Evolutionary conservation across 352 stramenopile genomes (phyloP).

Genomic region (Pythium pyrilobum): DNA sequence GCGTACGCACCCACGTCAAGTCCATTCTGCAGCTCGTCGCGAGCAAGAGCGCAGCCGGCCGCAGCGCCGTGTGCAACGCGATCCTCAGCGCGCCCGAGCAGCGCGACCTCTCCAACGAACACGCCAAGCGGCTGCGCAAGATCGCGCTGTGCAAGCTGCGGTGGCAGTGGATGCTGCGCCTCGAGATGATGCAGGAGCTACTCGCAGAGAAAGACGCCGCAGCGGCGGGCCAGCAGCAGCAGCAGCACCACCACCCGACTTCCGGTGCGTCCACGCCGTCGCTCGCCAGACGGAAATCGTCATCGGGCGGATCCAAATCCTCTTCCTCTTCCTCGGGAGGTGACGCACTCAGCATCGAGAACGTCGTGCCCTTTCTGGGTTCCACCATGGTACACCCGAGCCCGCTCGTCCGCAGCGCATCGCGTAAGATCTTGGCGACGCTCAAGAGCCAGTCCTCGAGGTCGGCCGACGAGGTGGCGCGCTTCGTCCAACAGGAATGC

Average conservation of each 20-base stretch:
- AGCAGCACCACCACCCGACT: not conserved
- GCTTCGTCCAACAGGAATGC: conserved; percentile 51
- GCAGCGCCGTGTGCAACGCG: conserved; percentile 65
- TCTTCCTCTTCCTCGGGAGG: not conserved
- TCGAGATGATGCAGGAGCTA: conserved; percentile 63
- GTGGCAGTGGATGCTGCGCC: conserved; percentile 55
- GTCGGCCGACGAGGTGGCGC: conserved; percentile 27
- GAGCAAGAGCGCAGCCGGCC: conserved; percentile 38
- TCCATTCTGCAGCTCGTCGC: conserved; percentile 40
- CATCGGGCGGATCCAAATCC: conserved; percentile 17
- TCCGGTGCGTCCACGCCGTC: not conserved
- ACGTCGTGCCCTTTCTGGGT: conserved; percentile 67
- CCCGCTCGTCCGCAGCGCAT: conserved; percentile 30
- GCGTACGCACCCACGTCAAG: conserved; percentile 49
- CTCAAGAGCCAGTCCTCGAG: conserved; percentile 22
- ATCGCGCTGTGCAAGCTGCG: conserved; percentile 44
- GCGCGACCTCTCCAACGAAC: conserved; percentile 29
- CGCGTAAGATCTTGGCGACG: conserved; percentile 40
- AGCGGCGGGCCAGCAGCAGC: not conserved
- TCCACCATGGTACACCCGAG: conserved; percentile 59
- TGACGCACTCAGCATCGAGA: conserved; percentile 53
- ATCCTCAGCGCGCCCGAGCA: conserved; percentile 69
- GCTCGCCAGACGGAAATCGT: conserved; percentile 29
- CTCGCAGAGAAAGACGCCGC: conserved; percentile 17
- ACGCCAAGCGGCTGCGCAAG: conserved; percentile 31